A percentile compares a stretch with the other conserved stretches of the same genome.
phyloP scores from a whole-genome alignment of 1,139 yeast genomes.

The Zhuliangozyma parablackwelliae region DNA sequence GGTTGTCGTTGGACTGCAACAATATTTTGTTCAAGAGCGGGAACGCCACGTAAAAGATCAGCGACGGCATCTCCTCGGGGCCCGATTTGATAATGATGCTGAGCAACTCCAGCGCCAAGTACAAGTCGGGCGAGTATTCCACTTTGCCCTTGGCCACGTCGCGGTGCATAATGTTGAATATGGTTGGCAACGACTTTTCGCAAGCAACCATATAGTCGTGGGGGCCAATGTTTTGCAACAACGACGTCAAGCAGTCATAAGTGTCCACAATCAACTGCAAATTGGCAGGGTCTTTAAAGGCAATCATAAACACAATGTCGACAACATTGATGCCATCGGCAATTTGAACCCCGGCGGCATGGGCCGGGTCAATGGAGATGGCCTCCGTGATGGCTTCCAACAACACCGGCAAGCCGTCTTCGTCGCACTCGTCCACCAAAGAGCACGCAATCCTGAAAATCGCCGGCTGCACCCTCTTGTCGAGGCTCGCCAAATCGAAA shows the following conservation, averaged over 20 bases:
- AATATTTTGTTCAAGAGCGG: conserved; percentile 52
- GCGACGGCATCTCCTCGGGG: conserved; percentile 40
- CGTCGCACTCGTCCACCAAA: conserved; percentile 64
- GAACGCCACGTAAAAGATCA: conserved; percentile 47
- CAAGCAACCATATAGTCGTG: conserved; percentile 46
- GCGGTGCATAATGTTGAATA: conserved; percentile 34
- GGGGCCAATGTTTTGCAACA: conserved; percentile 46
- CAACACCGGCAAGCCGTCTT: conserved; percentile 73
- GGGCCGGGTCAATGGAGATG: conserved; percentile 38
- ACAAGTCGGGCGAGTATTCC: conserved; percentile 55
- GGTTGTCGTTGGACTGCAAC: conserved; percentile 63
- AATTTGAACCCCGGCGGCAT: conserved; percentile 26
- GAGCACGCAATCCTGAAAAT: conserved; percentile 29
- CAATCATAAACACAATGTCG: conserved; percentile 56
- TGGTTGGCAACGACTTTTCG: conserved; percentile 50
- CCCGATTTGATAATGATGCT: conserved; percentile 49
- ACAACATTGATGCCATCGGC: conserved; percentile 26
- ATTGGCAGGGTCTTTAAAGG: conserved; percentile 73
- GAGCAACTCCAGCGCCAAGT: conserved; percentile 64
- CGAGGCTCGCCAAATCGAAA: conserved; percentile 28
- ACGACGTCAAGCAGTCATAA: conserved; percentile 51
- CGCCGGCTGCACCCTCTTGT: conserved; percentile 20
- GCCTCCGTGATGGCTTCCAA: conserved; percentile 66
- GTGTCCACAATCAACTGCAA: conserved; percentile 65
- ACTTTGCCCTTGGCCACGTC: conserved; percentile 13